Conservation (phyloP, 2,329 filamentous ascomycete species). For the Botrytis cinerea region DNA sequence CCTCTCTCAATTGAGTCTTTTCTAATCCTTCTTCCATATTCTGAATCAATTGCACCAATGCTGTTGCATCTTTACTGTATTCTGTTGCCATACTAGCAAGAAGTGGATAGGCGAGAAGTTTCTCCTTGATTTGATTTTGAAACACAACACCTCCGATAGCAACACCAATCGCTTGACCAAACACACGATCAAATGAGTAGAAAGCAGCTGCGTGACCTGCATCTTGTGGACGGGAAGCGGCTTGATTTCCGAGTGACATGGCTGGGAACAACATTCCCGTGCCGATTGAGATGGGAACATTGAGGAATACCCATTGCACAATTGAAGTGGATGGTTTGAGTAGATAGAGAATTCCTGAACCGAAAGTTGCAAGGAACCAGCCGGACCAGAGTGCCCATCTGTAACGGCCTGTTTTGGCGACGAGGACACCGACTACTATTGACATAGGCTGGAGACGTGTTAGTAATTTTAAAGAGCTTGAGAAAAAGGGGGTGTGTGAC, state of each 20-base stretch:
- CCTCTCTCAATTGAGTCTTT: conserved; percentile 50
- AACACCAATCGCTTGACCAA: conserved; percentile 67
- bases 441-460: conserved; percentile 54
- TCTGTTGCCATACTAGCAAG: conserved; percentile 33
- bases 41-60: conserved; percentile 37
- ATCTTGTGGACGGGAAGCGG: conserved; percentile 56
- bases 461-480: conserved; percentile 46
- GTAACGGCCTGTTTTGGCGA: conserved; percentile 59
- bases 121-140: conserved; percentile 55
- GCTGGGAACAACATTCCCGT: conserved; percentile 65
- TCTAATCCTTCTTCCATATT: conserved; percentile 39
- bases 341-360: conserved; percentile 56
- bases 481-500: not conserved
- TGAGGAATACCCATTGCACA: conserved; percentile 60
- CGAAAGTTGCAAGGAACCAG: conserved; percentile 60
- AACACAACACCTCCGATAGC: conserved; percentile 69
- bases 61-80: conserved; percentile 40
- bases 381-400: conserved; percentile 57
- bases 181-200: conserved; percentile 65
- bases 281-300: conserved; percentile 60
- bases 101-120: conserved; percentile 33
- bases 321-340: conserved; percentile 53
- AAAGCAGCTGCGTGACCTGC: conserved; percentile 63
- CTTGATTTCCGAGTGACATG: conserved; percentile 65
- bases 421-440: conserved; percentile 55